Base-by-base conservation (phyloP, 192 early-diverging fungal species). In the Rhizoclosmatium globosum region DNA sequence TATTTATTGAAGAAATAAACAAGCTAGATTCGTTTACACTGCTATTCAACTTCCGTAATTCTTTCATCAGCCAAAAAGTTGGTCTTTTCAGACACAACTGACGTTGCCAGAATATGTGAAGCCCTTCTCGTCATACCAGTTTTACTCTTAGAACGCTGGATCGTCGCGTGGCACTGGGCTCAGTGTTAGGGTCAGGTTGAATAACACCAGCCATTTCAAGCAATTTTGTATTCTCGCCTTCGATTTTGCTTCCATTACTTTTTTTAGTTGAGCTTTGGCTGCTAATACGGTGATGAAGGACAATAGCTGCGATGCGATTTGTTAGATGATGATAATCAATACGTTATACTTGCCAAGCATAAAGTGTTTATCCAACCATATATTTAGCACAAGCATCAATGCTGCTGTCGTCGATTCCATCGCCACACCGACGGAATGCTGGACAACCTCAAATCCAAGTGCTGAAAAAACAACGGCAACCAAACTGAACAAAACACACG, bases 351-450 rank as follows among this genome's bases (percentile, higher is more conserved):
- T 50, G 15, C 48, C 48, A 50, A 50, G 48, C 48, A 50, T 50
- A 46, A 68, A 68, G 45, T 68, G 31, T 13, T 45, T 68, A 46
- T 68, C 66, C 17, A 68, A 42, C 66, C 66, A 68, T 9, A 68
- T 68, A 46, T 68, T 68, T 23, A 47, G 17, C 6, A 46, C 42
- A 9, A 68, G 45, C 66, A 68, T 45, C 39, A 68, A 41, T 13
- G 23, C 66, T 9, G 31, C 45, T 15, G 66, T 46, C 42, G 45
- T 47, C 17, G 66, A 68, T 9, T 68, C 66, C 42, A 68, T 39
- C 13, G 66, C 38, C 1, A 68, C 66, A 0, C 41, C 66, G 2
- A 45, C 42, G 15, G 42, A 19, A 42, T 68, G 66, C 3, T 68
- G 39, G 11, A 68, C 19, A 4, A 68, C 19, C 19, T 47, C 66